A percentile compares a stretch with the other conserved stretches of the same genome.
These are phyloP conservation scores for Glebionis coronaria DNA, from an alignment of 129 eudicot genomes.

Conservation along the genomic window DNA sequence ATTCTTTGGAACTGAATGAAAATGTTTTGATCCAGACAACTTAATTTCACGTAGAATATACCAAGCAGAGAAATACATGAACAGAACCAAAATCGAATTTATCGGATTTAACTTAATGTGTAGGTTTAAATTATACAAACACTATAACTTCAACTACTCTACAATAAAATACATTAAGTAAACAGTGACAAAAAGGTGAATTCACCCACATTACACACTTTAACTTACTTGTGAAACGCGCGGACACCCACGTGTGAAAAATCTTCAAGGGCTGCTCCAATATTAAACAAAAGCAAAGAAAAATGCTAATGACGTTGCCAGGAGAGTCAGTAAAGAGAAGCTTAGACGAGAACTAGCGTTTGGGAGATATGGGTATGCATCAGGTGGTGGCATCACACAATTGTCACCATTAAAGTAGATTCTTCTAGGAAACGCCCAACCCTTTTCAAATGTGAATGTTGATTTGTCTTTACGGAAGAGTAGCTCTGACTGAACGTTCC, in stretches of 20 bases:
- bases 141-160: constrained; percentile 48
- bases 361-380: constrained; percentile 86
- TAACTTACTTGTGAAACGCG: constrained; percentile 8
- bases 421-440: constrained; percentile 96
- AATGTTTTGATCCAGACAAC: too few relatives aligned
- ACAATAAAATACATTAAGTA: constrained; percentile 33
- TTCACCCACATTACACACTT: constrained; percentile 40
- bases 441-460: constrained; percentile 85
- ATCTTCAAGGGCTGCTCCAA: constrained; percentile 24
- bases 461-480: constrained; percentile 74
- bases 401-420: constrained; percentile 94
- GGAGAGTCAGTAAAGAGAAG: constrained; percentile 38
- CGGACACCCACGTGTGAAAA: constrained; percentile 2
- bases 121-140: constrained; percentile 41
- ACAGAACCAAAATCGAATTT: constrained; percentile 26
- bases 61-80: not conserved
- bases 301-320: constrained; percentile 36
- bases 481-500: constrained; percentile 91
- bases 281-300: constrained; percentile 45
- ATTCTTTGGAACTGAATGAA: not conserved
- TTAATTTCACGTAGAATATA: not conserved
- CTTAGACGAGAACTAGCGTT: constrained; percentile 42
- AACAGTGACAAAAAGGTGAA: constrained; percentile 33
- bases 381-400: constrained; percentile 99
- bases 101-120: constrained; percentile 32